Evolutionary conservation across 2,329 filamentous ascomycete species (phyloP).

Genomic region (Rachicladosporium sp.): DNA sequence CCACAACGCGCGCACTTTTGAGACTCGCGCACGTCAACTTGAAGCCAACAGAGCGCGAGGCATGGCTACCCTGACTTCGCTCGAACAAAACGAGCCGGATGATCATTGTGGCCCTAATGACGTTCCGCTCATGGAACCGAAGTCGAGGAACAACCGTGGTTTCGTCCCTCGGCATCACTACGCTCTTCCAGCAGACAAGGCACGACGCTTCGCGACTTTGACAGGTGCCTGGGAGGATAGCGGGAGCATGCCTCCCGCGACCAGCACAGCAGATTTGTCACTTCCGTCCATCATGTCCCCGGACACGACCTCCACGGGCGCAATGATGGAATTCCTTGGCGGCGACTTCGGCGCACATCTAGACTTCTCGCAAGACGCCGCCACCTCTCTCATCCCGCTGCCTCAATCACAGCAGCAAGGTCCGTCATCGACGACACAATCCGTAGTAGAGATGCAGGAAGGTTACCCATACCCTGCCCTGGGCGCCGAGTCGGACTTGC

Average conservation of each 20-base stretch:
- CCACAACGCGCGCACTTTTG: conserved; percentile 3
- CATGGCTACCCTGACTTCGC: conserved; percentile 4
- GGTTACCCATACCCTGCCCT: too few species aligned
- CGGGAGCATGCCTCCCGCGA: conserved; percentile 17
- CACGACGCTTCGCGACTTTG: conserved; percentile 17
- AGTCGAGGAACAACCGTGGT: conserved; percentile 3
- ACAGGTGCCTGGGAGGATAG: conserved; percentile 19
- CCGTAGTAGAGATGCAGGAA: too few species aligned
- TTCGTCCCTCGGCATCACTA: conserved; percentile 17
- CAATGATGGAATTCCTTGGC: conserved; percentile 21
- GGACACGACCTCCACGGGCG: conserved; percentile 12
- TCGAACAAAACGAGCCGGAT: conserved; percentile 7
- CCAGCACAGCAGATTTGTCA: conserved; percentile 7
- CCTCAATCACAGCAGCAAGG: background rate
- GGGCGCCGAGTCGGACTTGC: too few species aligned
- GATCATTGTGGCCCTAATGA: conserved; percentile 6
- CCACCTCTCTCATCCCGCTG: conserved; percentile 10
- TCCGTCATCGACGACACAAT: background rate
- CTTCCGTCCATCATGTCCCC: conserved; percentile 8
- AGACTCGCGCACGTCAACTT: conserved; percentile 1
- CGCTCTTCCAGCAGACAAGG: conserved; percentile 16
- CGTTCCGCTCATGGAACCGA: conserved; percentile 2
- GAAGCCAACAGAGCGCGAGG: conserved; percentile 4
- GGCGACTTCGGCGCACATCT: conserved; percentile 11
- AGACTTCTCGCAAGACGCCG: conserved; percentile 14